phyloP scores from a whole-genome alignment of 116 monocot species.

The Cymodocea nodosa region DNA sequence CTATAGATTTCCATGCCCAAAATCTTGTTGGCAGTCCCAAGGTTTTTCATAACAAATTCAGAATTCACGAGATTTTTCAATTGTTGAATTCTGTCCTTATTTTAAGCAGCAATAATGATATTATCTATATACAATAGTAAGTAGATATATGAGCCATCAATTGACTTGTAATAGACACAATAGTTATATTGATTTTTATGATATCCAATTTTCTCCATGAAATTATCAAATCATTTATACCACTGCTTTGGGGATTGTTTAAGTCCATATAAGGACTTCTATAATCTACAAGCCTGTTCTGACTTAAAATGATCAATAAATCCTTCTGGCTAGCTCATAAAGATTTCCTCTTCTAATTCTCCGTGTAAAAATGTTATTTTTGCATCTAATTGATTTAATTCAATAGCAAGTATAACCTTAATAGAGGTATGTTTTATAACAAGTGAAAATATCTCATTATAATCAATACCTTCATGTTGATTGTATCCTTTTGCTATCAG shows the following conservation, averaged over 20 bases:
- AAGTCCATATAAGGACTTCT: no score
- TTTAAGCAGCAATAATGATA: not conserved
- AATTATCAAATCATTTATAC: not conserved
- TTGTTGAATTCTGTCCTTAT: not conserved
- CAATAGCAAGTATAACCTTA: not conserved
- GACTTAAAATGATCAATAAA: not conserved
- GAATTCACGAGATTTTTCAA: not conserved
- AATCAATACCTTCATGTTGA: slow-evolving; percentile 4
- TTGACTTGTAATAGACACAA: slow-evolving; percentile 1
- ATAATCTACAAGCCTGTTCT: not conserved
- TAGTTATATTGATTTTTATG: not conserved
- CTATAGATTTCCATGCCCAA: not conserved
- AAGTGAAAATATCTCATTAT: slow-evolving; percentile 2
- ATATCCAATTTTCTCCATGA: not conserved
- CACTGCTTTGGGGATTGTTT: no score
- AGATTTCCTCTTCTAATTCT: not conserved
- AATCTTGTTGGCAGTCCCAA: not conserved
- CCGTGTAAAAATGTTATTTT: not conserved
- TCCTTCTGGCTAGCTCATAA: not conserved
- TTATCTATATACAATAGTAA: no score
- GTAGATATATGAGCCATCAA: not conserved
- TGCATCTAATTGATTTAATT: slow-evolving; percentile 1
- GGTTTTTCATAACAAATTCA: not conserved
- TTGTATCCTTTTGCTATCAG: slow-evolving; percentile 3
- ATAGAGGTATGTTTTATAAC: slow-evolving; percentile 3